Percentiles rank a stretch among this genome's conserved stretches.
Evolutionary conservation across 1,284 basidiomycete species (phyloP).

Genomic region (Golubevia pallescens): DNA sequence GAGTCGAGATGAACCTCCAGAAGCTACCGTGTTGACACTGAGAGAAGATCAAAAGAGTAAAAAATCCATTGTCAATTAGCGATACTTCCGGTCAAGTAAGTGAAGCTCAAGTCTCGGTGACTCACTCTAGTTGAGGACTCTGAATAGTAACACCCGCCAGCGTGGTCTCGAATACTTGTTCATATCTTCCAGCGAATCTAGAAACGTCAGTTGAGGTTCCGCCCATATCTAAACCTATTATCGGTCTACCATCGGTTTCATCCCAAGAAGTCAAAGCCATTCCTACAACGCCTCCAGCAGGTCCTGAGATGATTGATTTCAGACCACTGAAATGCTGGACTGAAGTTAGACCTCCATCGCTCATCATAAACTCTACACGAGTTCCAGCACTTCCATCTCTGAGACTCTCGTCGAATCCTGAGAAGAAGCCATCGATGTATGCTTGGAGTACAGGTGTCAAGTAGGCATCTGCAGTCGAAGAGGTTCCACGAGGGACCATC

Average conservation of each 20-base stretch:
- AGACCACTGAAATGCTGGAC: constrained; percentile 84
- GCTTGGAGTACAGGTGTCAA: constrained; percentile 84
- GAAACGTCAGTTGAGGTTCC: constrained; percentile 91
- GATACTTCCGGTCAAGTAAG: no score
- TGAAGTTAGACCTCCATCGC: constrained; percentile 85
- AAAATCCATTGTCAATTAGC: no score
- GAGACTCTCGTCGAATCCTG: constrained; percentile 80
- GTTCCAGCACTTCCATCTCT: constrained; percentile 64
- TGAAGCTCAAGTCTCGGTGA: background rate
- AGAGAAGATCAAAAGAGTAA: background rate
- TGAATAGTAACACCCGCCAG: constrained; percentile 89
- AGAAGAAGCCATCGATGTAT: constrained; percentile 91
- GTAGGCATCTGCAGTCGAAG: constrained; percentile 93
- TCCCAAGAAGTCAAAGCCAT: constrained; percentile 86
- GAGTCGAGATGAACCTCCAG: constrained; percentile 50
- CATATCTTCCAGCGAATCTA: constrained; percentile 82
- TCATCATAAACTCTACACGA: constrained; percentile 76
- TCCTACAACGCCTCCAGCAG: constrained; percentile 86
- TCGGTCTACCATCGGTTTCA: constrained; percentile 70
- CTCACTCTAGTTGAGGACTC: constrained; percentile 72
- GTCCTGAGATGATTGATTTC: constrained; percentile 84
- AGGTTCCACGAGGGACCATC: constrained; percentile 89
- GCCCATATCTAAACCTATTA: constrained; percentile 68
- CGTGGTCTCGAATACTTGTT: constrained; percentile 86
- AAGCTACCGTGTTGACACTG: constrained; percentile 58